Percentiles rank a stretch among this genome's conserved stretches.
These are phyloP conservation scores for Hygrocybe coccinea DNA, from an alignment of 768 basidiomycete species.

Conservation along the genomic window DNA sequence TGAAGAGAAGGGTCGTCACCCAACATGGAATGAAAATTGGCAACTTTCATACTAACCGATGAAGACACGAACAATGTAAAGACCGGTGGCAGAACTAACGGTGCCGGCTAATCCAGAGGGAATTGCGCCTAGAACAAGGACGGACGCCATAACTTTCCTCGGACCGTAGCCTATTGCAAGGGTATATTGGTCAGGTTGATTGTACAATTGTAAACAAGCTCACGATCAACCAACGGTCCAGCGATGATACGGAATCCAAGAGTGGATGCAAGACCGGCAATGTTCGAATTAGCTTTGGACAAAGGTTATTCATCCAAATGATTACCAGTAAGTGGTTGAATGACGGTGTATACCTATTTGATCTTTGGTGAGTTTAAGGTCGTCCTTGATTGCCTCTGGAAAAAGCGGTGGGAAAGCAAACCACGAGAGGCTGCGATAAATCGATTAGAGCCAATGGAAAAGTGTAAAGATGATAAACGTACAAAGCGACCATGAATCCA, in stretches of 20 bases:
- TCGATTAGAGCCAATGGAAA: background rate
- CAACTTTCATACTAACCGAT: conserved; percentile 32
- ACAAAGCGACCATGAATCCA: conserved; percentile 50
- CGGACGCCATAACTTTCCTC: conserved; percentile 48
- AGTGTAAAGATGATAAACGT: background rate
- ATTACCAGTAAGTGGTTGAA: background rate
- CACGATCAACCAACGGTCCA: conserved; percentile 47
- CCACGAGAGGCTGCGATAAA: conserved; percentile 31
- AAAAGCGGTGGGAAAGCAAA: conserved; percentile 61
- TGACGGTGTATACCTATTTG: conserved; percentile 31
- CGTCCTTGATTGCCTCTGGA: conserved; percentile 49
- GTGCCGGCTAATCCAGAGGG: conserved; percentile 57
- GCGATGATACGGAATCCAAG: conserved; percentile 43
- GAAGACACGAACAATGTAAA: conserved; percentile 50
- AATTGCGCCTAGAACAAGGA: conserved; percentile 52
- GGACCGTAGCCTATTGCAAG: conserved; percentile 37
- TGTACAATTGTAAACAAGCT: background rate
- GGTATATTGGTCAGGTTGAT: too few species aligned
- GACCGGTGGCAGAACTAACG: conserved; percentile 33
- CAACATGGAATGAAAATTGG: background rate
- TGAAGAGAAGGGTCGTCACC: background rate
- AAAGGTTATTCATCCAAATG: background rate
- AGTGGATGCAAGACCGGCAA: conserved; percentile 44
- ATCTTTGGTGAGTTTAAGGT: conserved; percentile 44
- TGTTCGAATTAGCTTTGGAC: conserved; percentile 41